Evolutionary conservation across 805 yeast species (phyloP).

Genomic region (Teunomyces atbi): DNA sequence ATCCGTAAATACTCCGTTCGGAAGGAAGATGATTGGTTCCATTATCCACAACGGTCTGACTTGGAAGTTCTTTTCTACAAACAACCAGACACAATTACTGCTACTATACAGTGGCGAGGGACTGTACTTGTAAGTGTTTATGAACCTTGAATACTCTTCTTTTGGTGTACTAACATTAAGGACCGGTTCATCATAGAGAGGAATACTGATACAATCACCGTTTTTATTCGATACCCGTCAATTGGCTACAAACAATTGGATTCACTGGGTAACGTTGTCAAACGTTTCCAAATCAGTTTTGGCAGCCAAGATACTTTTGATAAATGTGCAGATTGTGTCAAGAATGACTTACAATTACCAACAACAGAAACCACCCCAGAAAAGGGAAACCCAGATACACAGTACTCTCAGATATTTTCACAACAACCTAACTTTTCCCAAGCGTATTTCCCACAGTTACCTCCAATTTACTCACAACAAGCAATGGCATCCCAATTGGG

Average conservation of each 20-base stretch:
- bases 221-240: slow-evolving; percentile 24
- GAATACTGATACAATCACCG: slow-evolving; percentile 10
- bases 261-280: slow-evolving; percentile 16
- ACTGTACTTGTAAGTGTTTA: slow-evolving; percentile 17
- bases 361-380: slow-evolving; percentile 2
- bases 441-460: background rate
- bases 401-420: background rate
- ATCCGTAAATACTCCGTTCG: slow-evolving; percentile 7
- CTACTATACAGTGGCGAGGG: slow-evolving; percentile 19
- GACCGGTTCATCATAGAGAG: slow-evolving; percentile 9
- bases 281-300: slow-evolving; percentile 31
- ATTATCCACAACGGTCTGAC: slow-evolving; percentile 30
- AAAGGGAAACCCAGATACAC: background rate
- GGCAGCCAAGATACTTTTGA: slow-evolving; percentile 11
- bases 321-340: slow-evolving; percentile 7
- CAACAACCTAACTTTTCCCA: slow-evolving; percentile 1
- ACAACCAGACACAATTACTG: slow-evolving; percentile 1
- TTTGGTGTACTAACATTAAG: slow-evolving; percentile 12
- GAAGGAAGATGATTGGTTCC: slow-evolving; percentile 21
- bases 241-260: slow-evolving; percentile 27
- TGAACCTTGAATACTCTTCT: background rate
- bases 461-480: background rate
- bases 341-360: slow-evolving; percentile 6
- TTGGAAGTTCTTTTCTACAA: slow-evolving; percentile 16
- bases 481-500: background rate